Evolutionary conservation across 768 basidiomycete genomes (phyloP).

Genomic region (Hydnum rufescens): DNA sequence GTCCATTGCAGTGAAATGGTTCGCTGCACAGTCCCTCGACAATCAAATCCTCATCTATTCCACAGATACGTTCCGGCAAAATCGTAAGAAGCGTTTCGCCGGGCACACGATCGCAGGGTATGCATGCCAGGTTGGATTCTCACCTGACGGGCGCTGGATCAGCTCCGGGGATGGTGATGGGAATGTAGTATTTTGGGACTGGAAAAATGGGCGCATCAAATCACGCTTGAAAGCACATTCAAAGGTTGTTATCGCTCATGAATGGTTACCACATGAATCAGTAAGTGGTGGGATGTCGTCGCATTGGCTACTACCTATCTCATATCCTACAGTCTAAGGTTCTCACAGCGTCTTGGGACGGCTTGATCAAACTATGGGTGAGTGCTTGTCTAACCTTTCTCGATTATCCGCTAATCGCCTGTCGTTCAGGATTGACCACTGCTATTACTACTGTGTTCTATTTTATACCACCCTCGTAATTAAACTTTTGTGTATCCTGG

Average conservation of each 20-base stretch:
- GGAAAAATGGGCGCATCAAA: slow-evolving; percentile 95
- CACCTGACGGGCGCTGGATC: slow-evolving; percentile 96
- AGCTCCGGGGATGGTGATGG: slow-evolving; percentile 91
- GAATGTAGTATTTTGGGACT: slow-evolving; percentile 97
- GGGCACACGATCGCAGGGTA: slow-evolving; percentile 96
- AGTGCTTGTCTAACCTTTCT: no score
- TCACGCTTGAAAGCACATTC: slow-evolving; percentile 73
- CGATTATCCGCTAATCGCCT: no score
- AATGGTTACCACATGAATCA: slow-evolving; percentile 94
- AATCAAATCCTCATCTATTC: slow-evolving; percentile 97
- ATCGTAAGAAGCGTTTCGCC: slow-evolving; percentile 94
- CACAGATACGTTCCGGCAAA: slow-evolving; percentile 96
- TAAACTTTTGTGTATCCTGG: no score
- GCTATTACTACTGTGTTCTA: no score
- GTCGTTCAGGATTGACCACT: no score
- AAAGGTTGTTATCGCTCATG: slow-evolving; percentile 95
- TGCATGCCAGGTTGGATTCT: slow-evolving; percentile 92
- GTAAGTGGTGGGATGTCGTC: slow-evolving; percentile 30
- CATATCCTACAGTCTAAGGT: slow-evolving; percentile 58
- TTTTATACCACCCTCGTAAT: no score
- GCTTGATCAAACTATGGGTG: slow-evolving; percentile 94
- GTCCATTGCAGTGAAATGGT: slow-evolving; percentile 56
- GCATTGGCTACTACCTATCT: not conserved
- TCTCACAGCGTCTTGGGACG: slow-evolving; percentile 95
- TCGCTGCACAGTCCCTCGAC: slow-evolving; percentile 93